Evolutionary conservation across 768 basidiomycete species (phyloP).

Genomic region (Suillus subalutaceus): DNA sequence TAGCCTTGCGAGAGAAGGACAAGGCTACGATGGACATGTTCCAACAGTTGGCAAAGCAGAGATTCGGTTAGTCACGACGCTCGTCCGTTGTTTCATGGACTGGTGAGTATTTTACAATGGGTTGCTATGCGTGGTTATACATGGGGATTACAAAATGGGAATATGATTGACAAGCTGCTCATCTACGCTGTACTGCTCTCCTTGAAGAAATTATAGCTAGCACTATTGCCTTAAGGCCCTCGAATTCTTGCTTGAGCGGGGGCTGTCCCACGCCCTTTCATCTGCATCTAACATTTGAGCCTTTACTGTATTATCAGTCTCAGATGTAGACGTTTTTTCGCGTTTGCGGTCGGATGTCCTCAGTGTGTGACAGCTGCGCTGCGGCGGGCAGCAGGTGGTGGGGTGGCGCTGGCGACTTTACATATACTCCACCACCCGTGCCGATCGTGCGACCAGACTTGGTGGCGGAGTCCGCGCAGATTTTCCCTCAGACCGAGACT

Average conservation of each 20-base stretch:
- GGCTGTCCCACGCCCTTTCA: conserved; percentile 41
- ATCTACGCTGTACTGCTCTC: neutral
- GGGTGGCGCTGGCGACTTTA: too few relatives aligned
- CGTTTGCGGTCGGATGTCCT: conserved; percentile 17
- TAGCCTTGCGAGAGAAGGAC: conserved; percentile 75
- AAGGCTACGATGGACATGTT: conserved; percentile 97
- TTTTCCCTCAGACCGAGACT: too few relatives aligned
- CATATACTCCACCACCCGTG: too few relatives aligned
- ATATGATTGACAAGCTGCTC: neutral
- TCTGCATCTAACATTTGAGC: conserved; percentile 38
- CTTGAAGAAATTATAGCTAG: neutral
- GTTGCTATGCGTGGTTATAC: neutral
- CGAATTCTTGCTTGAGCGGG: conserved; percentile 6
- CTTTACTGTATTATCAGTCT: neutral
- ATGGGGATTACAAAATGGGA: neutral
- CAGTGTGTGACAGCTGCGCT: too few relatives aligned
- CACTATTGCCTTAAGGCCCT: conserved; percentile 1
- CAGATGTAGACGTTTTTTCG: conserved; percentile 3
- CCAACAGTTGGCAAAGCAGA: conserved; percentile 84
- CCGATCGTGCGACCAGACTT: too few relatives aligned
- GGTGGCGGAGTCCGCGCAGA: too few relatives aligned
- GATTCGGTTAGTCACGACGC: conserved; percentile 63
- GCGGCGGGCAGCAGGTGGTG: too few relatives aligned
- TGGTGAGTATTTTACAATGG: conserved; percentile 19
- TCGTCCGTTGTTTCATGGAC: conserved; percentile 10